Evolutionary conservation across 345 rosid genomes (phyloP).

Genomic region (Combretum micranthum): DNA sequence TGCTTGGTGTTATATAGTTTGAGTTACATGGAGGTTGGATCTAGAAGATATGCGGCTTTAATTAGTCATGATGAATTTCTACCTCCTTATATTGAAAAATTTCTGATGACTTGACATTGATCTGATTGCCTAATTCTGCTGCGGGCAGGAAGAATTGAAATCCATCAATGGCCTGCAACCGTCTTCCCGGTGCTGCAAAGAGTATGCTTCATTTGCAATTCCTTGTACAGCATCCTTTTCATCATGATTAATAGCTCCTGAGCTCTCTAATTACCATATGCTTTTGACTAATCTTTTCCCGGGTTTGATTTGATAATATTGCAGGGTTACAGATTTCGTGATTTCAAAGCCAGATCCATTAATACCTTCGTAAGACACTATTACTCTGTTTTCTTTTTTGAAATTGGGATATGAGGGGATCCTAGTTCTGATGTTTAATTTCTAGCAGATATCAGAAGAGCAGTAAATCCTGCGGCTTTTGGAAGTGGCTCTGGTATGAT

Average conservation of each 20-base stretch:
- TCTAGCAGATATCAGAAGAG: conserved; percentile 43
- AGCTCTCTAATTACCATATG: too few relatives aligned
- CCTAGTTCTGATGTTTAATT: not conserved
- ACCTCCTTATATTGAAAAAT: too few relatives aligned
- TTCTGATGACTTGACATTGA: too few relatives aligned
- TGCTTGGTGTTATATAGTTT: too few relatives aligned
- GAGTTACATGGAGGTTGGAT: too few relatives aligned
- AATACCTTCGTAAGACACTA: conserved; percentile 45
- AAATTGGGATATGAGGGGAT: not conserved
- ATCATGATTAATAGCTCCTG: too few relatives aligned
- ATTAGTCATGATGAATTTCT: not conserved
- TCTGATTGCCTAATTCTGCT: not conserved
- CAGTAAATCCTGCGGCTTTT: conserved; percentile 50
- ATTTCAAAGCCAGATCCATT: conserved; percentile 63
- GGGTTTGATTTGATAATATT: conserved; percentile 4
- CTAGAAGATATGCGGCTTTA: too few relatives aligned
- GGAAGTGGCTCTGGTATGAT: conserved; percentile 83
- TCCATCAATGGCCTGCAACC: conserved; percentile 48
- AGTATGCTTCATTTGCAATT: conserved; percentile 36
- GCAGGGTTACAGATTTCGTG: conserved; percentile 72
- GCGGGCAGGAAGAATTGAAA: conserved; percentile 65
- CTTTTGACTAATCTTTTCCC: too few relatives aligned
- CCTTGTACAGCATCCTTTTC: not conserved
- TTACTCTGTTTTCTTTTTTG: not conserved
- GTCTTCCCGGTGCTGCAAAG: conserved; percentile 83